A percentile compares a stretch with the other conserved stretches of the same genome.
These are phyloP conservation scores for Hypomyces rosellus DNA, from an alignment of 2,329 filamentous ascomycete species.

Conservation along the genomic window DNA sequence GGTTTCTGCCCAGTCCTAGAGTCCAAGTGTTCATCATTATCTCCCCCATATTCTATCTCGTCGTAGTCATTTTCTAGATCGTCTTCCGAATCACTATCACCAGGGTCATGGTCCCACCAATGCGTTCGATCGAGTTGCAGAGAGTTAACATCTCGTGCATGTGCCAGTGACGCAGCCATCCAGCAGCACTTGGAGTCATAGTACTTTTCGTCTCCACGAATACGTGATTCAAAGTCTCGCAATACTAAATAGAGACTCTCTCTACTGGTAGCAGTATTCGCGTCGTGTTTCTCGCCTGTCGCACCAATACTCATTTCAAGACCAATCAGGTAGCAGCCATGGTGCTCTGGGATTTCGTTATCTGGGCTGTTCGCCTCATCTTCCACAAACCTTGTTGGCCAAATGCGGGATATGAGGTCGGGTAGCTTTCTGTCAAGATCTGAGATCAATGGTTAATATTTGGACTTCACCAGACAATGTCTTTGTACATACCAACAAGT, in stretches of 20 bases:
- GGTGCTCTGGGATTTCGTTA: constrained; percentile 39
- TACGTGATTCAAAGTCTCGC: constrained; percentile 42
- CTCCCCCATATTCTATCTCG: constrained; percentile 26
- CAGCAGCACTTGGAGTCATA: constrained; percentile 44
- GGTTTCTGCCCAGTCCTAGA: background rate
- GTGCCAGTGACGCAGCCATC: constrained; percentile 38
- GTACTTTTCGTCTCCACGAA: constrained; percentile 39
- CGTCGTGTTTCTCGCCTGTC: constrained; percentile 23
- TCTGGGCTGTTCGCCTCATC: constrained; percentile 17
- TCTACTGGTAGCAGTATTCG: constrained; percentile 37
- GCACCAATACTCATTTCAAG: constrained; percentile 33
- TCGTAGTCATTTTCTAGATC: constrained; percentile 35
- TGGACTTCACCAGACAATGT: background rate
- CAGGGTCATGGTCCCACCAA: constrained; percentile 36
- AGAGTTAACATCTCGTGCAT: constrained; percentile 32
- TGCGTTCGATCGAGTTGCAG: constrained; percentile 41
- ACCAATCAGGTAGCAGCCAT: constrained; percentile 57
- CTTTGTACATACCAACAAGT: constrained; percentile 44
- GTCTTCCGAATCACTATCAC: constrained; percentile 38
- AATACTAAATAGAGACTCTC: constrained; percentile 39
- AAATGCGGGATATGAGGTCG: constrained; percentile 49
- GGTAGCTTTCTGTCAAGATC: constrained; percentile 51
- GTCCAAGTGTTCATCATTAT: constrained; percentile 9
- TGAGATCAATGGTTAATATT: constrained; percentile 20
- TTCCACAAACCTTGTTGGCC: constrained; percentile 54